Evolutionary conservation across 345 rosid species (phyloP), one percentile per base, ranked within the genome.

Genomic region (Moringa oleifera): DNA sequence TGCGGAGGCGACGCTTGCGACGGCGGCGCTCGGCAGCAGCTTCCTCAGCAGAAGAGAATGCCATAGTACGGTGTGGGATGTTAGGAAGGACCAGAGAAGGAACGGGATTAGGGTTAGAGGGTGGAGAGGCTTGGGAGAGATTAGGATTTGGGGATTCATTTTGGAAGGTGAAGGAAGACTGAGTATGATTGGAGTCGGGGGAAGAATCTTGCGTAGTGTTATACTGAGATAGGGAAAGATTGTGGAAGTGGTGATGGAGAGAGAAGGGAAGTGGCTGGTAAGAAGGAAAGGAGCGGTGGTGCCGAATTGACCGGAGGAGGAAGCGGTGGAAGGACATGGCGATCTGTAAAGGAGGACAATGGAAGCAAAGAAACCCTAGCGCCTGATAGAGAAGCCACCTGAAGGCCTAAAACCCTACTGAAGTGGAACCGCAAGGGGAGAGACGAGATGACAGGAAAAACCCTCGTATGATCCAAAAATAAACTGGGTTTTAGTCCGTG

Each of bases 21-120:
- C 90, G 84, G 37, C 97, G 93, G 57, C 96, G 96, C 18, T 89
- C 99, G 0, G 97, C 93, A 0, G 97, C 96, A 2, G 96, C 96
- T 78, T 94, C 99, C 59, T 94, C 97, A 4, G 99, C 95, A 45
- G 97, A 86, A 55, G 93, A 79, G 84, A 88, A 94, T 72, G 86
- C 82, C 63, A 71, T 82, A 37, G 81, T 56, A 28, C 89, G 88
- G 10, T 50, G 76, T 7, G 78, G 61, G 50, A 53, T 19, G 65
- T 69, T 16, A 52, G 78, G 64, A 13, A 53, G 31, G 0, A 23
- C 22, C 33, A 61, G 59, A 49, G 37, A 20, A 56, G 15, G 53
- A 59, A 54, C 59, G 54, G 52, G 65, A 20, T 57, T 53, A 57
- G 64, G 62, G 57, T 46, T 49, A 62, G 63, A 63, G 23, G 37